A percentile compares a stretch with the other conserved stretches of the same genome.
phyloP scores from a whole-genome alignment of 2,329 filamentous ascomycete genomes.

The Fusarium humuli region DNA sequence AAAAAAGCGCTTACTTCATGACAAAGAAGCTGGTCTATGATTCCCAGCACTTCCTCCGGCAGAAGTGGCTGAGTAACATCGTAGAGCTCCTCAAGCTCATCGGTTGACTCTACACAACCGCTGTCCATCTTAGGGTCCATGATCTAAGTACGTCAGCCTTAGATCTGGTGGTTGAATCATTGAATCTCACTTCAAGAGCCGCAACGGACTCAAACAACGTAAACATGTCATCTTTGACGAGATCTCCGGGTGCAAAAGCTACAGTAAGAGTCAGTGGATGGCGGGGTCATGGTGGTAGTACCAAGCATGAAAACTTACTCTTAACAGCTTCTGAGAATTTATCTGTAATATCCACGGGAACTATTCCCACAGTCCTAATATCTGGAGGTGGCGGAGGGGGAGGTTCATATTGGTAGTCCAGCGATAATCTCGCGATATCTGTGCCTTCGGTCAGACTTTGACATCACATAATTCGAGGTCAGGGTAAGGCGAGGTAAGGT shows the following conservation, averaged over 20 bases:
- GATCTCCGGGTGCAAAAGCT: slow-evolving; percentile 83
- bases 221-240: slow-evolving; percentile 94
- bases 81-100: slow-evolving; percentile 86
- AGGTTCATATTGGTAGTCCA: slow-evolving; percentile 50
- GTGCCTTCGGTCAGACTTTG: slow-evolving; percentile 45
- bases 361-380: slow-evolving; percentile 61
- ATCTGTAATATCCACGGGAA: slow-evolving; percentile 69
- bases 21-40: slow-evolving; percentile 92
- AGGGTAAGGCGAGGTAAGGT: slow-evolving; percentile 1
- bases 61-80: slow-evolving; percentile 75
- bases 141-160: slow-evolving; percentile 70
- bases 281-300: slow-evolving; percentile 22
- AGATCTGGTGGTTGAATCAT: too few species aligned
- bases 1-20: slow-evolving; percentile 73
- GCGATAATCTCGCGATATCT: slow-evolving; percentile 58
- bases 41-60: slow-evolving; percentile 85
- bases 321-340: slow-evolving; percentile 65
- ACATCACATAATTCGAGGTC: slow-evolving; percentile 10
- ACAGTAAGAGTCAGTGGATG: slow-evolving; percentile 37
- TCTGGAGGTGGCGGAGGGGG: slow-evolving; percentile 53
- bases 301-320: slow-evolving; percentile 54
- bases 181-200: slow-evolving; percentile 73
- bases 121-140: slow-evolving; percentile 99
- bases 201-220: slow-evolving; percentile 95
- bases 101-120: slow-evolving; percentile 80